phyloP scores from a whole-genome alignment of 306 rosid species.

The Glycyrrhiza uralensis region DNA sequence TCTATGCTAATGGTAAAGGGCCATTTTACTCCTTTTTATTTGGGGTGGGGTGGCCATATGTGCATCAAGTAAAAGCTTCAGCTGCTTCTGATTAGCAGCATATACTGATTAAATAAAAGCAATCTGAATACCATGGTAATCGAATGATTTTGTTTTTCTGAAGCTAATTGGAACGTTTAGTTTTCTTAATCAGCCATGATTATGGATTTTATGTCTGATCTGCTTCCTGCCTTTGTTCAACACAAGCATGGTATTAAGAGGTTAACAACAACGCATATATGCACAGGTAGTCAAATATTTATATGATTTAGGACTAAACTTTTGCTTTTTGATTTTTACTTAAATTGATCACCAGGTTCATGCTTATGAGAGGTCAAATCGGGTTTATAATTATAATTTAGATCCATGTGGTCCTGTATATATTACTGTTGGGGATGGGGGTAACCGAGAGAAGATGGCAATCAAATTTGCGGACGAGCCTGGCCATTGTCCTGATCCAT shows the following conservation, averaged over 20 bases:
- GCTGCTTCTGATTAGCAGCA: too few relatives aligned
- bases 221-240: constrained; percentile 14
- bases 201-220: background rate
- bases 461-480: constrained; percentile 52
- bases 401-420: constrained; percentile 73
- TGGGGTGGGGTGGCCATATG: background rate
- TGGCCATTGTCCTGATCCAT: constrained; percentile 63
- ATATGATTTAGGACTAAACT: constrained; percentile 4
- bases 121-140: background rate
- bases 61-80: background rate
- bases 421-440: constrained; percentile 70
- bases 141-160: background rate
- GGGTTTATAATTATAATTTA: constrained; percentile 59
- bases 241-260: background rate
- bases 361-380: constrained; percentile 83
- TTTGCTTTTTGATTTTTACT: background rate
- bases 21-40: background rate
- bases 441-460: constrained; percentile 80
- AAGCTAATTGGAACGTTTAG: constrained; percentile 1
- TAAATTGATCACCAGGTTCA: constrained; percentile 53
- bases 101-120: background rate
- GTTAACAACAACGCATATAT: background rate
- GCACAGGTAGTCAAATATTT: background rate
- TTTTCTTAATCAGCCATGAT: background rate
- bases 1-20: background rate